Evolutionary conservation across 768 basidiomycete genomes (phyloP).

Genomic region (Cubamyces lactineus): DNA sequence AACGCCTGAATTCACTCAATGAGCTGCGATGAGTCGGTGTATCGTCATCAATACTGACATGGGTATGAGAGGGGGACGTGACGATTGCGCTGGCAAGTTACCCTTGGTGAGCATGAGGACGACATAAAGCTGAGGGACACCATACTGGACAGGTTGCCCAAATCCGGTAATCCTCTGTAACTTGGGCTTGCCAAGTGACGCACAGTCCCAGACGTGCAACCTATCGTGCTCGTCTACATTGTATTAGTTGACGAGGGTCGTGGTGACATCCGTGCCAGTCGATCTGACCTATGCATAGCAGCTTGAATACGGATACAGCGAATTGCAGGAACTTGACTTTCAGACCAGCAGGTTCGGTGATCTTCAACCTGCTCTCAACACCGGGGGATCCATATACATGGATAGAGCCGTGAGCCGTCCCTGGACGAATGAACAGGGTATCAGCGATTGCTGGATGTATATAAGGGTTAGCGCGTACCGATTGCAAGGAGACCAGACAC

Average conservation of each 20-base stretch:
- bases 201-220: conserved; percentile 65
- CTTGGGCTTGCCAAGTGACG: conserved; percentile 54
- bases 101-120: conserved; percentile 1
- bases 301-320: conserved; percentile 52
- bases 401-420: conserved; percentile 64
- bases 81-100: conserved; percentile 49
- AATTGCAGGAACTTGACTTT: conserved; percentile 67
- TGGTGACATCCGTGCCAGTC: not conserved
- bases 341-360: conserved; percentile 47
- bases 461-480: conserved; percentile 43
- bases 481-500: conserved; percentile 62
- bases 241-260: not conserved
- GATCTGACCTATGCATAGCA: conserved; percentile 64
- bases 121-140: conserved; percentile 6
- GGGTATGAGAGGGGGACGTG: conserved; percentile 70
- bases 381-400: conserved; percentile 70
- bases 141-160: conserved; percentile 45
- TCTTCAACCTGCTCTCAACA: conserved; percentile 53
- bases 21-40: not conserved
- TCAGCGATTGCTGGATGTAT: not conserved
- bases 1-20: conserved; percentile 40
- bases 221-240: conserved; percentile 52
- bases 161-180: conserved; percentile 52
- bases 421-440: conserved; percentile 39
- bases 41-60: conserved; percentile 48